Evolutionary conservation across 2,329 filamentous ascomycete species (phyloP).

Genomic region (Macroventuria anomochaeta): DNA sequence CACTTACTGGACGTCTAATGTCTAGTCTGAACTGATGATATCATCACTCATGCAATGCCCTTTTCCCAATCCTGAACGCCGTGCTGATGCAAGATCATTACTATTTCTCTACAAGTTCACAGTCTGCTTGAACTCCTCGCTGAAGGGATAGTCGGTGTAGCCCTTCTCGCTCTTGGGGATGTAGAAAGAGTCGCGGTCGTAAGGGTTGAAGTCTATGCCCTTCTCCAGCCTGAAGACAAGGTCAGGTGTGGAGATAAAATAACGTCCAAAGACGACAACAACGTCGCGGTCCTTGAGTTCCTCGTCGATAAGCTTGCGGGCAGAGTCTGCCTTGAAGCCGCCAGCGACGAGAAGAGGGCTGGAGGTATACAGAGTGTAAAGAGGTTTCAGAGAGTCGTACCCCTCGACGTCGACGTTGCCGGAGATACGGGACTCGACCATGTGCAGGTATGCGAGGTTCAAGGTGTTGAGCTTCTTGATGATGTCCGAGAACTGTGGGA

Average conservation of each 20-base stretch:
- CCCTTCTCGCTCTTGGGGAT: slow-evolving; percentile 42
- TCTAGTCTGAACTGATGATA: background rate
- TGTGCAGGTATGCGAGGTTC: slow-evolving; percentile 57
- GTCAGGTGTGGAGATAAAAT: slow-evolving; percentile 59
- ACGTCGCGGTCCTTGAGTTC: slow-evolving; percentile 54
- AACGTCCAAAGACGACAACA: slow-evolving; percentile 57
- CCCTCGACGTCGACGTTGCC: slow-evolving; percentile 49
- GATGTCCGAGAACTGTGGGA: slow-evolving; percentile 68
- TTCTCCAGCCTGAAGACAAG: slow-evolving; percentile 55
- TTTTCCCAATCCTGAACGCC: slow-evolving; percentile 6
- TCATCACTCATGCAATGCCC: background rate
- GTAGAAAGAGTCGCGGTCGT: slow-evolving; percentile 58
- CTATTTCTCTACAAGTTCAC: slow-evolving; percentile 1
- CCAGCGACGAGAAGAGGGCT: slow-evolving; percentile 51
- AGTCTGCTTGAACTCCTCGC: slow-evolving; percentile 22
- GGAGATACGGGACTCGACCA: slow-evolving; percentile 64
- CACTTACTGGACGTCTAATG: background rate
- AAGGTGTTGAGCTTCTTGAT: slow-evolving; percentile 59
- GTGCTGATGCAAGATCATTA: slow-evolving; percentile 2
- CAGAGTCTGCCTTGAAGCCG: slow-evolving; percentile 51
- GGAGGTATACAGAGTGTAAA: slow-evolving; percentile 32
- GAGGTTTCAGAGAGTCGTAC: slow-evolving; percentile 30
- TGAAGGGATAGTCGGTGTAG: slow-evolving; percentile 50
- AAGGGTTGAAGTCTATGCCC: slow-evolving; percentile 53
- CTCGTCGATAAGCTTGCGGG: slow-evolving; percentile 46